Evolutionary conservation across 129 eudicot genomes (phyloP).

Genomic region (Oenanthe sinensis): DNA sequence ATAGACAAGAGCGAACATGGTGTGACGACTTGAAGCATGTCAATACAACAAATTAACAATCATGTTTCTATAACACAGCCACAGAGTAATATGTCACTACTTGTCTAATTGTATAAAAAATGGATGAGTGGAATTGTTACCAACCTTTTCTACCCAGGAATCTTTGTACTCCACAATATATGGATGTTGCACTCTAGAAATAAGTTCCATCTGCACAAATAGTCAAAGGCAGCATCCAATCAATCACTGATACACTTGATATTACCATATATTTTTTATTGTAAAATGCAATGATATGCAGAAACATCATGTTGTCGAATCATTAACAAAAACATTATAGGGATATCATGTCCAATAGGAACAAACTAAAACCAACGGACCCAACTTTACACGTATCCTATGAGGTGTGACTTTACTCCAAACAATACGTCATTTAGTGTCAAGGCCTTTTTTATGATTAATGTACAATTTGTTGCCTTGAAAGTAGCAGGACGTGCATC

Average conservation of each 20-base stretch:
- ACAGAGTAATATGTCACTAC: background rate
- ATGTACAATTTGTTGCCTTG: background rate
- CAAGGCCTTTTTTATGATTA: background rate
- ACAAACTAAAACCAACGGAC: background rate
- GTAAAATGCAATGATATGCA: constrained; percentile 3
- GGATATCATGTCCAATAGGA: background rate
- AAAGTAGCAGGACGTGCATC: background rate
- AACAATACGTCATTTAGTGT: background rate
- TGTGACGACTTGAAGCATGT: background rate
- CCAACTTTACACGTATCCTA: background rate
- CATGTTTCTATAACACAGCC: background rate
- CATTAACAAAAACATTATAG: background rate
- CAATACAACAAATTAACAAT: background rate
- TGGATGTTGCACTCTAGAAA: constrained; percentile 65
- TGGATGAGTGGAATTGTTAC: constrained; percentile 9
- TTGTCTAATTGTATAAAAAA: background rate
- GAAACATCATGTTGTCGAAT: background rate
- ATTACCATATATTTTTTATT: background rate
- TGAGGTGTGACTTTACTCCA: background rate
- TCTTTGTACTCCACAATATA: constrained; percentile 91
- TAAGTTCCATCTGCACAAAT: constrained; percentile 81
- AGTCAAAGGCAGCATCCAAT: constrained; percentile 12
- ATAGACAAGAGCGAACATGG: background rate
- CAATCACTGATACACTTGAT: background rate
- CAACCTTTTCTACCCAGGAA: constrained; percentile 98